Percentiles rank a stretch among this genome's conserved stretches.
These are phyloP conservation scores for Penicillium expansum DNA, from an alignment of 2,329 filamentous ascomycete genomes.

Conservation along the genomic window DNA sequence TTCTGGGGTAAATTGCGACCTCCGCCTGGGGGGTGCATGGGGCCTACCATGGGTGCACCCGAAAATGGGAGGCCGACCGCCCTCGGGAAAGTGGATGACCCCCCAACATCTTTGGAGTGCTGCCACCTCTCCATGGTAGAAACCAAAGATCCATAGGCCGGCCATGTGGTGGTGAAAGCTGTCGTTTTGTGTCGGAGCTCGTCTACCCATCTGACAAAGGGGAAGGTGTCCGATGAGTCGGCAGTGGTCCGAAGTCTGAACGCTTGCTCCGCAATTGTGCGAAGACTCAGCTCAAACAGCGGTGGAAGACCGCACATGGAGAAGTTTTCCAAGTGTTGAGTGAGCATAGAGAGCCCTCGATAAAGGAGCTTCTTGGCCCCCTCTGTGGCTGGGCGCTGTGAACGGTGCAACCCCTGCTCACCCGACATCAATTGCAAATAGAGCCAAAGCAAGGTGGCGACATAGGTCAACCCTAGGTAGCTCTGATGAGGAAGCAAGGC, in stretches of 20 bases:
- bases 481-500: constrained; percentile 41
- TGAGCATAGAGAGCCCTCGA: constrained; percentile 34
- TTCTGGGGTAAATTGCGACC: constrained; percentile 11
- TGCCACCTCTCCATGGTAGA: constrained; percentile 31
- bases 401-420: constrained; percentile 31
- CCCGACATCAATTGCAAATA: constrained; percentile 34
- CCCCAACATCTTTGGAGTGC: constrained; percentile 19
- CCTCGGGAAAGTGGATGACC: constrained; percentile 8
- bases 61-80: constrained; percentile 2
- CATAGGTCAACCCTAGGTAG: constrained; percentile 38
- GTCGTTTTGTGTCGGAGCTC: constrained; percentile 31
- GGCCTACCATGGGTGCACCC: not conserved
- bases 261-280: constrained; percentile 38
- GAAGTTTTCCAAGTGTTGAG: constrained; percentile 41
- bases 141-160: constrained; percentile 33
- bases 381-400: constrained; percentile 34
- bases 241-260: constrained; percentile 29
- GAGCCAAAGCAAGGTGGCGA: constrained; percentile 37
- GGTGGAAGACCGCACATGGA: constrained; percentile 37
- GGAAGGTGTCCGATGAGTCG: constrained; percentile 31
- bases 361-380: constrained; percentile 40
- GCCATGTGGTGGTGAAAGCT: constrained; percentile 32
- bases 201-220: constrained; percentile 36
- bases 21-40: constrained; percentile 13
- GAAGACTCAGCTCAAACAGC: constrained; percentile 38